A percentile compares a stretch with the other conserved stretches of the same genome.
These are phyloP conservation scores for Dothideomycetidae sp. DNA, from an alignment of 2,329 filamentous ascomycete genomes.

Conservation along the genomic window DNA sequence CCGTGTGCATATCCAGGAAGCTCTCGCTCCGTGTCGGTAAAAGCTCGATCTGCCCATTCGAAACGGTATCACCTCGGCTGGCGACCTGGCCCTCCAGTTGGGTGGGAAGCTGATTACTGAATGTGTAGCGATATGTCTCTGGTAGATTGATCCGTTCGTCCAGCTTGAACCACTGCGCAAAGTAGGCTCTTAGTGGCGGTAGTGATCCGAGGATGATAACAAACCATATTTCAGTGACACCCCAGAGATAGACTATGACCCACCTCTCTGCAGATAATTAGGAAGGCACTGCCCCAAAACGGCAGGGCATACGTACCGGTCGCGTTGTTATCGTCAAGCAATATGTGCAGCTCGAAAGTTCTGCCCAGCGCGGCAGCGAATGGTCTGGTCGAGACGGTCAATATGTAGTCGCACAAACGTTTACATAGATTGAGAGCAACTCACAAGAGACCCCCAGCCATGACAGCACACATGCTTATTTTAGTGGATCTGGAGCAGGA, in stretches of 20 bases:
- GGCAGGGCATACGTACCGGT: neutral
- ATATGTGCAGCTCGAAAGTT: neutral
- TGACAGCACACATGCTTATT: conserved; percentile 6
- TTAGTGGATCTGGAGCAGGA: conserved; percentile 2
- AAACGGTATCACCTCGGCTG: too few species aligned
- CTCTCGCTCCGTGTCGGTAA: too few species aligned
- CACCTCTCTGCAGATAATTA: neutral
- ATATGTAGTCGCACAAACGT: too few species aligned
- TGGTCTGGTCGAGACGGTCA: too few species aligned
- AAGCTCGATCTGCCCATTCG: too few species aligned
- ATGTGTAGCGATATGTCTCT: too few species aligned
- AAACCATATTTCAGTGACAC: conserved; percentile 5
- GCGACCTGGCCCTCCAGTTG: too few species aligned
- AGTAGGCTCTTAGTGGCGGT: conserved; percentile 4
- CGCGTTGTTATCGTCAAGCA: neutral
- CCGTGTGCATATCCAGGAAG: too few species aligned
- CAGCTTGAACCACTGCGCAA: conserved; percentile 1
- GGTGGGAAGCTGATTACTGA: too few species aligned
- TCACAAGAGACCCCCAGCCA: conserved; percentile 6
- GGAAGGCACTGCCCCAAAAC: neutral
- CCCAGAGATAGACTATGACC: conserved; percentile 2
- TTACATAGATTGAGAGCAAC: too few species aligned
- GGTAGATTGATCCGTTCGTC: neutral
- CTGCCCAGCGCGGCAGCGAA: neutral
- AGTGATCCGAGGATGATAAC: conserved; percentile 7